phyloP scores from a whole-genome alignment of 805 yeast species.

The Spathaspora girioi region DNA sequence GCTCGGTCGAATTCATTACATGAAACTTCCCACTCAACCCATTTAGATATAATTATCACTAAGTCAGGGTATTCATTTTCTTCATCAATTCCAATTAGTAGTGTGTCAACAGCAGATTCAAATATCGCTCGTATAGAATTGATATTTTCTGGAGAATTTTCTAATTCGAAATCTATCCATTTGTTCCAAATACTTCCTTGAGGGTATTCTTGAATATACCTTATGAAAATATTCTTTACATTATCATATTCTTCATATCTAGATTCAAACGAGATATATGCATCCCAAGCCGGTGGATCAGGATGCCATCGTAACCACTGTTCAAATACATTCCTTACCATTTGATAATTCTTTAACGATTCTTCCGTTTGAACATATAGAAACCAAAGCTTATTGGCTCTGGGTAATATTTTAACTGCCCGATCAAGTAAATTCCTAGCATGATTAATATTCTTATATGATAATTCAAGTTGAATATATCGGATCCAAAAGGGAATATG shows the following conservation, averaged over 20 bases:
- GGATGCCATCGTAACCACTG: constrained; percentile 86
- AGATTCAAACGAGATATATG: constrained; percentile 69
- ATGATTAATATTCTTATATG: constrained; percentile 72
- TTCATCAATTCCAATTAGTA: constrained; percentile 20
- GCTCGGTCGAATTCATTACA: constrained; percentile 62
- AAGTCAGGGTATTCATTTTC: constrained; percentile 10
- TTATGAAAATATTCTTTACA: constrained; percentile 55
- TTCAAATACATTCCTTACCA: constrained; percentile 64
- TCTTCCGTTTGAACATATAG: constrained; percentile 81
- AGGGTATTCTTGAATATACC: constrained; percentile 39
- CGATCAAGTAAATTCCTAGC: constrained; percentile 83
- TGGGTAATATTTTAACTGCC: constrained; percentile 69
- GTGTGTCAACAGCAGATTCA: constrained; percentile 60
- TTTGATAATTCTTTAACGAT: constrained; percentile 57
- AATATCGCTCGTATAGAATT: constrained; percentile 59
- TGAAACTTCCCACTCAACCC: constrained; percentile 71
- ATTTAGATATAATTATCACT: constrained; percentile 42
- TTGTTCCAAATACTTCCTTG: constrained; percentile 59
- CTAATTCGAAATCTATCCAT: constrained; percentile 72
- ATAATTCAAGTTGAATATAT: constrained; percentile 75
- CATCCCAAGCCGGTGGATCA: constrained; percentile 61
- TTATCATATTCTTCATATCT: constrained; percentile 56
- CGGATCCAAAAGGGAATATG: constrained; percentile 83
- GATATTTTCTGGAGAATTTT: constrained; percentile 21
- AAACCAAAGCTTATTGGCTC: constrained; percentile 84